Evolutionary conservation across 208 protist genomes (phyloP).

Genomic region (Trypanosoma brucei): DNA sequence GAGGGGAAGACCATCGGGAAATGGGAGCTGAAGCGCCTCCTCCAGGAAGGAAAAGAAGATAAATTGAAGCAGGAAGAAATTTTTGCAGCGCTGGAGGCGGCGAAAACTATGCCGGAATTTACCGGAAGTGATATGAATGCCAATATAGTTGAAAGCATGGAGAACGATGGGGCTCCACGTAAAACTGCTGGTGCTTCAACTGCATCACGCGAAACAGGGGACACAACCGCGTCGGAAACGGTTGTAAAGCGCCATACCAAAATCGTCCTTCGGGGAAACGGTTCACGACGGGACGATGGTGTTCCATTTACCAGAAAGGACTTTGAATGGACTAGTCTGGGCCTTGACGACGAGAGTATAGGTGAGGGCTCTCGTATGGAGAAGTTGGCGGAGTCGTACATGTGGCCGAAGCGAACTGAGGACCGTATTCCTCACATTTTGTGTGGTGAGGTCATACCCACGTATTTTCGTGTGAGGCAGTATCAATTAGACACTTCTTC

Average conservation of each 20-base stretch:
- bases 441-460: conserved; percentile 16
- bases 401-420: conserved; percentile 27
- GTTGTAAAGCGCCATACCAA: too few relatives aligned
- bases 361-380: conserved; percentile 15
- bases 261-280: too few relatives aligned
- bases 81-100: background rate
- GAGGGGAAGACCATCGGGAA: background rate
- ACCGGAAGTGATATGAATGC: background rate
- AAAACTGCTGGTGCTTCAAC: too few relatives aligned
- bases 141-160: background rate
- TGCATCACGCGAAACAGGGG: too few relatives aligned
- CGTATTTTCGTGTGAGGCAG: background rate
- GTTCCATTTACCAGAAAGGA: background rate
- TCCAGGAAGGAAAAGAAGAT: background rate
- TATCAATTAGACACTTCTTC: background rate
- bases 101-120: background rate
- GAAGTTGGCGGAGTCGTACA: conserved; percentile 14
- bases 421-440: conserved; percentile 42
- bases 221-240: too few relatives aligned
- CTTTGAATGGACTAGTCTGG: conserved; percentile 10
- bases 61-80: background rate
- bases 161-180: too few relatives aligned
- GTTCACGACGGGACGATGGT: background rate
- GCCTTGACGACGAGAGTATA: conserved; percentile 7
- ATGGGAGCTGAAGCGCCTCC: background rate